Base-by-base conservation (phyloP, 345 rosid species). In the Aegle marmelos region DNA sequence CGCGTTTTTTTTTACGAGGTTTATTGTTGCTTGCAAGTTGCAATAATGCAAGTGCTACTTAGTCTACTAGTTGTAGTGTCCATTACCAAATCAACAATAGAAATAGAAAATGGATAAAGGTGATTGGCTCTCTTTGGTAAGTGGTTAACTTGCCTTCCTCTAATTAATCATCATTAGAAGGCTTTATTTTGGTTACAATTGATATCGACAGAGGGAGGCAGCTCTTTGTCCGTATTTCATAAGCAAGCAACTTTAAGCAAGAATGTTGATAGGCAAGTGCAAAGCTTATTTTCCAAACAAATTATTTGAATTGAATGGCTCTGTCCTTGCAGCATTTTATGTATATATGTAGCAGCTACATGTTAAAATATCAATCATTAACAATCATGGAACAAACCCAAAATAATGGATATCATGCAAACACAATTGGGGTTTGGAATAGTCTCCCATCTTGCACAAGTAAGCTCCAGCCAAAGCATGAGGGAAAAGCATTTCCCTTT, bases 51-150 rank as follows among this genome's bases (percentile, higher is more conserved):
- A 45, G 50, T 45, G 50, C 50, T 45, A 45, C 50, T 45, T 41
- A 41, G 50, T 41, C 50, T 41, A 11, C 50, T 41, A 41, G 5
- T 17, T 53, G 66, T 61, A 28, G 36, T 28, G 21, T 61, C 45
- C 13, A 33, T 64, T 33, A 19, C 68, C 22, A 64, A 30, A 64
- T 8, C 16, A 24, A 9, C 1, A 9, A 7, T 11, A 28, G 22
- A 50, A 33, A 50, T 19, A 31, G 6, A 24, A 31, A 53, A 31
- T 30, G 24, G 60, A 27, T 11, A 27, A 25, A 5, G 48, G 61
- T 37, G 10, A 73, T 65, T 79, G 73, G 81, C 76, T 63, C 30
- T 56, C 65, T 63, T 24, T 36, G 7, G 54, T 7, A 7, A 28
- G 72, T 64, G 56, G 70, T 58, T 63, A 31, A 72, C 53, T n/a